A percentile compares a stretch with the other conserved stretches of the same genome.
These are phyloP conservation scores for Chaetomium strumarium DNA, from an alignment of 2,329 filamentous ascomycete species.

Conservation along the genomic window DNA sequence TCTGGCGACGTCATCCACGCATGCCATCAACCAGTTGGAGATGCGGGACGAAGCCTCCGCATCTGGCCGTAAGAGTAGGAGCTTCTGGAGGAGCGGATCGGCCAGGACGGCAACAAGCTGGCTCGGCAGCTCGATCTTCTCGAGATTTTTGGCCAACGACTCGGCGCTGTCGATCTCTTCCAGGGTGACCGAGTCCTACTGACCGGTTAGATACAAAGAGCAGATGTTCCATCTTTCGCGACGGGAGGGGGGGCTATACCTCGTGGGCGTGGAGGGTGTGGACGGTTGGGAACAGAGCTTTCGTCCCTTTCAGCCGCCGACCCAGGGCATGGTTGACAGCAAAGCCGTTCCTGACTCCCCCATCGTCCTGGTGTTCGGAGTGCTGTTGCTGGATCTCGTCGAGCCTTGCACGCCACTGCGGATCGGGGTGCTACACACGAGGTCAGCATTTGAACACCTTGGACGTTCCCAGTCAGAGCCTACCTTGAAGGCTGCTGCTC, in stretches of 20 bases:
- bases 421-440: conserved; percentile 59
- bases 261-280: conserved; percentile 70
- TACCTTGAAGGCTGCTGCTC: conserved; percentile 57
- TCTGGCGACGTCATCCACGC: conserved; percentile 49
- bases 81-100: conserved; percentile 73
- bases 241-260: conserved; percentile 34
- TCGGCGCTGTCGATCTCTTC: conserved; percentile 72
- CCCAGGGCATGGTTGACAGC: conserved; percentile 53
- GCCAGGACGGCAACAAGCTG: conserved; percentile 72
- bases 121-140: conserved; percentile 74
- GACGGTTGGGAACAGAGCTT: conserved; percentile 56
- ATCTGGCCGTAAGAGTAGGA: conserved; percentile 59
- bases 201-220: conserved; percentile 13
- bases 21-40: conserved; percentile 53
- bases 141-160: conserved; percentile 64
- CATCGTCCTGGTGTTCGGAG: conserved; percentile 38
- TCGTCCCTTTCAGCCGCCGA: conserved; percentile 40
- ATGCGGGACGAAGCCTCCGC: conserved; percentile 46
- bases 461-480: not conserved
- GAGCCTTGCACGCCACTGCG: conserved; percentile 65
- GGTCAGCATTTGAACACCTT: conserved; percentile 17
- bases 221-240: too few relatives aligned
- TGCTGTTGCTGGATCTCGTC: conserved; percentile 59
- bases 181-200: conserved; percentile 56
- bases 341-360: conserved; percentile 50